These are phyloP conservation scores for Euphrasia arctica DNA, from an alignment of 305 asterid genomes.

Conservation along the genomic window DNA sequence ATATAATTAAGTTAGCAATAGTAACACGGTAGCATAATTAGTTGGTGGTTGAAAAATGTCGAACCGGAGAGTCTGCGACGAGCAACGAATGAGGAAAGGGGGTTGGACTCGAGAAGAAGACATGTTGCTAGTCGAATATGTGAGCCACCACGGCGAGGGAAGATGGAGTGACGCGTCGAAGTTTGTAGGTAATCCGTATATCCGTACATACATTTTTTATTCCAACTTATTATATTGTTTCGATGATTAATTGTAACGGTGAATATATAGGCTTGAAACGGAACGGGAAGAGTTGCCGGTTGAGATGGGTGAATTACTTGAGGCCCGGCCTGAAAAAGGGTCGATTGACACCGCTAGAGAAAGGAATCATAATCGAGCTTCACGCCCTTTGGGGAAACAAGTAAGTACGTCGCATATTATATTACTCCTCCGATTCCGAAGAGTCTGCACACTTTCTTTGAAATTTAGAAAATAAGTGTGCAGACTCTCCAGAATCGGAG, in stretches of 20 bases:
- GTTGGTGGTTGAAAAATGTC: slow-evolving; percentile 18
- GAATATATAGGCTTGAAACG: slow-evolving; percentile 45
- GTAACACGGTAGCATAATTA: no score
- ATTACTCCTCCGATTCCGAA: no score
- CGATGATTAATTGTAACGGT: not conserved
- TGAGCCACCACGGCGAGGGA: slow-evolving; percentile 64
- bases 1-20: no score
- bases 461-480: no score
- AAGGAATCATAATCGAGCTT: slow-evolving; percentile 63
- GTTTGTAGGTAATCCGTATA: slow-evolving; percentile 43
- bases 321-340: slow-evolving; percentile 70
- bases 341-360: slow-evolving; percentile 58
- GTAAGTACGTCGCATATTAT: slow-evolving; percentile 27
- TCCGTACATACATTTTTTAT: no score
- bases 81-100: slow-evolving; percentile 37
- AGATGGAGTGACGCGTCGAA: slow-evolving; percentile 76
- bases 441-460: no score
- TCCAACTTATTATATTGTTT: no score
- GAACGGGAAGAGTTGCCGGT: slow-evolving; percentile 68
- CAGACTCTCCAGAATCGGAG: no score
- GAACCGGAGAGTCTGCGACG: slow-evolving; percentile 43
- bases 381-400: slow-evolving; percentile 79
- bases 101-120: slow-evolving; percentile 88
- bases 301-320: slow-evolving; percentile 75
- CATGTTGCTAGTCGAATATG: slow-evolving; percentile 51